These are phyloP conservation scores for Pisolithus orientalis DNA, from an alignment of 768 basidiomycete genomes.

Conservation along the genomic window DNA sequence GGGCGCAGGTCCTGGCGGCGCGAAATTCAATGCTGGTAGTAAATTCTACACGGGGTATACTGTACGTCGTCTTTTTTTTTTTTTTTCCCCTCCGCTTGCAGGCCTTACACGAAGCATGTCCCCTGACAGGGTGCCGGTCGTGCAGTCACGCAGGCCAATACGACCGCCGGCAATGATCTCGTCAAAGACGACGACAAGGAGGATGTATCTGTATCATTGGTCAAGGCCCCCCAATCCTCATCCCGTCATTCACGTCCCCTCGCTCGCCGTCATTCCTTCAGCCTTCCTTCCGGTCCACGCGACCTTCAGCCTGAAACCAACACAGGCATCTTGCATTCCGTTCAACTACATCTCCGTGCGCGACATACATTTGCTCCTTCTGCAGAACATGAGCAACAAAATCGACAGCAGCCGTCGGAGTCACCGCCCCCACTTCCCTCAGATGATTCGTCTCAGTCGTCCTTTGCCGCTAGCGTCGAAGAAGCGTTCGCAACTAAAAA, in stretches of 20 bases:
- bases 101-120: constrained; percentile 2
- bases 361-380: constrained; percentile 48
- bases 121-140: constrained; percentile 57
- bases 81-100: background rate
- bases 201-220: constrained; percentile 34
- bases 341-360: constrained; percentile 58
- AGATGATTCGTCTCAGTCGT: constrained; percentile 9
- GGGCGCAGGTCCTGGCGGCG: constrained; percentile 57
- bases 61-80: constrained; percentile 40
- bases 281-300: constrained; percentile 37
- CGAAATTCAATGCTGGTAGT: constrained; percentile 67
- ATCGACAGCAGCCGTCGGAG: constrained; percentile 13
- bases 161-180: constrained; percentile 50
- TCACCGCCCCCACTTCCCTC: constrained; percentile 19
- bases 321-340: constrained; percentile 51
- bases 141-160: constrained; percentile 66
- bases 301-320: constrained; percentile 32
- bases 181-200: constrained; percentile 53
- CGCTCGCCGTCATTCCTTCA: constrained; percentile 55
- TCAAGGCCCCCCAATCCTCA: constrained; percentile 20
- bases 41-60: constrained; percentile 65
- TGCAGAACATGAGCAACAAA: constrained; percentile 9
- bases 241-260: constrained; percentile 38
- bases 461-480: constrained; percentile 14
- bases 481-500: constrained; percentile 15